Evolutionary conservation across 495 filamentous ascomycete genomes (phyloP).

Genomic region (Usnea hakonensis): DNA sequence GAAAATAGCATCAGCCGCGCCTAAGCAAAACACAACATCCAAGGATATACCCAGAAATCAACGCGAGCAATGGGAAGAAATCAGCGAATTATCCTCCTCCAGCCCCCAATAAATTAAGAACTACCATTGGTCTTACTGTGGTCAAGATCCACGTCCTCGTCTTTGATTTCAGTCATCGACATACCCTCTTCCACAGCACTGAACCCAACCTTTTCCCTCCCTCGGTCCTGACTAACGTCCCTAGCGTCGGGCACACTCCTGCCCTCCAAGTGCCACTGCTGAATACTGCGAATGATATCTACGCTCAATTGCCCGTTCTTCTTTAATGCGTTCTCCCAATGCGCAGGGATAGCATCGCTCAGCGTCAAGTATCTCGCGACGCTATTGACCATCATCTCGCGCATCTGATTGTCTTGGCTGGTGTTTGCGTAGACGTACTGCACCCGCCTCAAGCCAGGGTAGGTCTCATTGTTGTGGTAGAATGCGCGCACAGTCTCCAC

Average conservation of each 20-base stretch:
- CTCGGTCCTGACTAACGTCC: conserved; percentile 30
- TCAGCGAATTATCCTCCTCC: background rate
- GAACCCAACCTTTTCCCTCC: conserved; percentile 28
- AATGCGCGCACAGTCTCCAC: conserved; percentile 35
- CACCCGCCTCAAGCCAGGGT: conserved; percentile 41
- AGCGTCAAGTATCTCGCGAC: conserved; percentile 37
- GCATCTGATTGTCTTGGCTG: conserved; percentile 36
- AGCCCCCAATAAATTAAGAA: conserved; percentile 3
- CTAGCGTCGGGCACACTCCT: conserved; percentile 38
- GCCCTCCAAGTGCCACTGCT: conserved; percentile 39
- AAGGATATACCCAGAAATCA: background rate
- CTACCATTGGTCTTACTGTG: conserved; percentile 15
- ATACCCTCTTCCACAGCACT: conserved; percentile 25
- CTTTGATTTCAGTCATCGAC: conserved; percentile 23
- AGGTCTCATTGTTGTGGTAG: conserved; percentile 38
- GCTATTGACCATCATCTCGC: conserved; percentile 38
- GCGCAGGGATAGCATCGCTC: conserved; percentile 34
- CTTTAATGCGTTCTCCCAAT: conserved; percentile 43
- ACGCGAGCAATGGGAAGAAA: background rate
- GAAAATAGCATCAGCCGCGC: background rate
- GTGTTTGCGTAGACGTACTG: conserved; percentile 46
- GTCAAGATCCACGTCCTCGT: conserved; percentile 17
- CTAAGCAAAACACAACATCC: background rate
- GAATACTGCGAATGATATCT: conserved; percentile 40
- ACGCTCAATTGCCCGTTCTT: conserved; percentile 43